Base-by-base conservation (phyloP, 75 land plant genomes). In the Cryptomeria japonica region DNA sequence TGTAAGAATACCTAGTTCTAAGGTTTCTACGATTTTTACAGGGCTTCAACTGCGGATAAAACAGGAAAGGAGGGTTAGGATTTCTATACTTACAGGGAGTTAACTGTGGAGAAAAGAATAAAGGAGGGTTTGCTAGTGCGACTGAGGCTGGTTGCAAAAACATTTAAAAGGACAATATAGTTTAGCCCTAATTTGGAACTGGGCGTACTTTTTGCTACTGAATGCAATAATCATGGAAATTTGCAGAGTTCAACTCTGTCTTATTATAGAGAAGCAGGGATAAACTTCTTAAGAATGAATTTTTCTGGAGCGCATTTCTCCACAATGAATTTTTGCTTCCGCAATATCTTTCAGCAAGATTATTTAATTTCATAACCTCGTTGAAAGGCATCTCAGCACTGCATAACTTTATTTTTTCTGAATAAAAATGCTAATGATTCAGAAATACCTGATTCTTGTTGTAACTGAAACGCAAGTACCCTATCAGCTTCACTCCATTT, bases 61-160 rank as follows among this genome's bases (percentile, higher is more conserved):
- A 22, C 25, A 41, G 42, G 28, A 25, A 8, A 80, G 83, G 46
- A 22, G 28, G 64, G 15, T 38, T 36, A 76, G 44, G 32, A 22
- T 42, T 39, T 68, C 44, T 41, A 37, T 64, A 19, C 3, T 19
- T 73, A 19, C 84, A 78, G 16, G 82, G 37, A 9, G 3, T 31
- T 75, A 38, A 64, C 31, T 25, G 44, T 25, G 31, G 32, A 16
- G 36, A 64, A 76, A 44, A 44, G n/a, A 44, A n/a, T 28, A 28
- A 28, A 80, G 84, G 51, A 44, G 47, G 44, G 9, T 38, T n/a
- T 55, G 87, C 46, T 73, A 47, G 6, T 22, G 87, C 47, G 77
- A 28, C 38, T 19, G 80, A 86, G 80, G 87, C 49, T 22, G 87
- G 84, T 64, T 86, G 87, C 87, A 70, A 77, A 78, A 86, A 70